These are phyloP conservation scores for Xylaria sp. DNA, from an alignment of 2,329 filamentous ascomycete genomes.

Conservation along the genomic window DNA sequence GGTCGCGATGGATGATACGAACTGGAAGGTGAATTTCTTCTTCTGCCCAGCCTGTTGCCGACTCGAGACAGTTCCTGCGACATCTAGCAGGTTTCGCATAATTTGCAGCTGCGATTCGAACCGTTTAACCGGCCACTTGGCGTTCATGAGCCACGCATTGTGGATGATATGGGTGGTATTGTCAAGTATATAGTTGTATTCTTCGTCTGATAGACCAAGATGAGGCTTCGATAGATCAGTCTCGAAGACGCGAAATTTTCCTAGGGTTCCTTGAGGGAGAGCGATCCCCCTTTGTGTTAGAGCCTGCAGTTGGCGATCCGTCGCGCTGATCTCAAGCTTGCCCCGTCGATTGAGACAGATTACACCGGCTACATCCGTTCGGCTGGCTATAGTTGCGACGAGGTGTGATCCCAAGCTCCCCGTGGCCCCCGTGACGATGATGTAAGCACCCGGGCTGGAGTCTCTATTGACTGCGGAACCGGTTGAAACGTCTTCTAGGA, in stretches of 20 bases:
- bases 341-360: slow-evolving; percentile 38
- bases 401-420: slow-evolving; percentile 33
- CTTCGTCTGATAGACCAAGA: slow-evolving; percentile 55
- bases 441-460: slow-evolving; percentile 30
- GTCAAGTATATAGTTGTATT: slow-evolving; percentile 54
- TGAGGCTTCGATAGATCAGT: slow-evolving; percentile 55
- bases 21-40: slow-evolving; percentile 52
- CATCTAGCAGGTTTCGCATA: slow-evolving; percentile 60
- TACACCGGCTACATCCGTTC: slow-evolving; percentile 11
- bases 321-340: slow-evolving; percentile 23
- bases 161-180: slow-evolving; percentile 61
- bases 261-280: neutral
- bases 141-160: slow-evolving; percentile 64
- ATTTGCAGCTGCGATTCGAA: slow-evolving; percentile 59
- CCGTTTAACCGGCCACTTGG: slow-evolving; percentile 51
- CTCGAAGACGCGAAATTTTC: slow-evolving; percentile 56
- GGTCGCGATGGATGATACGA: slow-evolving; percentile 57
- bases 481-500: neutral
- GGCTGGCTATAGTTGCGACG: slow-evolving; percentile 7
- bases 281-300: slow-evolving; percentile 32
- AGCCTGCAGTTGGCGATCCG: slow-evolving; percentile 33
- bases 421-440: slow-evolving; percentile 54
- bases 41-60: slow-evolving; percentile 24
- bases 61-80: slow-evolving; percentile 53
- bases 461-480: slow-evolving; percentile 23